Evolutionary conservation across 805 yeast species (phyloP).

Genomic region (Saturnispora ahearnii): DNA sequence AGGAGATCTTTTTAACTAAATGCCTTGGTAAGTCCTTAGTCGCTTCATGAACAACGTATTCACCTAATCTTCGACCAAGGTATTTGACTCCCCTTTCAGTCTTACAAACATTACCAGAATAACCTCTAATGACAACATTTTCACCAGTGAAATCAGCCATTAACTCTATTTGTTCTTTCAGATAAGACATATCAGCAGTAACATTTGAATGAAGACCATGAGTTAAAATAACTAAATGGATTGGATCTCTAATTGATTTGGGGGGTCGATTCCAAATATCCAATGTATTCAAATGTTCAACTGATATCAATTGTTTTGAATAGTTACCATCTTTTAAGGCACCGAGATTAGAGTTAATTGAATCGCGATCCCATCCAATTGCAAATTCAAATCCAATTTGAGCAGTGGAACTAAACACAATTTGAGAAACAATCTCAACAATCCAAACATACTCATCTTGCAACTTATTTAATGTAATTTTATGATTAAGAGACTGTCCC

Average conservation of each 20-base stretch:
- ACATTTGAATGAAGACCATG: slow-evolving; percentile 91
- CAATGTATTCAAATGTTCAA: slow-evolving; percentile 48
- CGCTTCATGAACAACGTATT: slow-evolving; percentile 52
- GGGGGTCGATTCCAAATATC: slow-evolving; percentile 73
- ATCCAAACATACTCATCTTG: slow-evolving; percentile 60
- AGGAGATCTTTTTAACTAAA: slow-evolving; percentile 49
- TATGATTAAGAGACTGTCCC: slow-evolving; percentile 52
- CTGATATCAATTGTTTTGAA: slow-evolving; percentile 26
- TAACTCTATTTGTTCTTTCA: slow-evolving; percentile 70
- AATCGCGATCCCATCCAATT: slow-evolving; percentile 39
- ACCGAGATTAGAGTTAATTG: slow-evolving; percentile 25
- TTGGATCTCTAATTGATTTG: slow-evolving; percentile 39
- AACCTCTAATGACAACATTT: slow-evolving; percentile 76
- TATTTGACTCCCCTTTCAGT: slow-evolving; percentile 85
- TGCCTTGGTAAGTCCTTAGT: slow-evolving; percentile 1
- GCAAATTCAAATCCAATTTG: slow-evolving; percentile 58
- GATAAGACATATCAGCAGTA: slow-evolving; percentile 80
- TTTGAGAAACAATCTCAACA: slow-evolving; percentile 73
- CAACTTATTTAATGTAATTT: slow-evolving; percentile 55
- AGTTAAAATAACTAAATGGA: slow-evolving; percentile 77
- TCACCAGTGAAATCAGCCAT: slow-evolving; percentile 36
- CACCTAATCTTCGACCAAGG: slow-evolving; percentile 74
- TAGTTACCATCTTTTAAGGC: slow-evolving; percentile 19
- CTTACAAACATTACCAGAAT: slow-evolving; percentile 71
- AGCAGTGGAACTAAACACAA: slow-evolving; percentile 61